These are phyloP conservation scores for Calonectria henricotiae DNA, from an alignment of 2,329 filamentous ascomycete genomes.

Conservation along the genomic window DNA sequence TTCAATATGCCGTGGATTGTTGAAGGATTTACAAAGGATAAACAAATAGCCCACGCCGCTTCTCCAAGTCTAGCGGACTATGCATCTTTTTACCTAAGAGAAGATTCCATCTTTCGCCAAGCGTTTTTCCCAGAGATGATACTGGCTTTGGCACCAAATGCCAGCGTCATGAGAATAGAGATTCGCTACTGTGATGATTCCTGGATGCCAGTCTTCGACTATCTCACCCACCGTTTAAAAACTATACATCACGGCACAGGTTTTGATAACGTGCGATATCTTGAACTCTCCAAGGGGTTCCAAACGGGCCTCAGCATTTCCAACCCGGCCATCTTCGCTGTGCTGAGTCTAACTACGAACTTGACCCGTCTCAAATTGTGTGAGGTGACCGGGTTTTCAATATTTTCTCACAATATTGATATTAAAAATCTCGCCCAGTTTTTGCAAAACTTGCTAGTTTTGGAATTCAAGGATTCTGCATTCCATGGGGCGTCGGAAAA, in stretches of 20 bases:
- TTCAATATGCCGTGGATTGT: background rate
- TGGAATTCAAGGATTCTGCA: background rate
- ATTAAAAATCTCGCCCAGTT: background rate
- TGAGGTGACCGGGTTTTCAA: background rate
- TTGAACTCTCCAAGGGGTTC: background rate
- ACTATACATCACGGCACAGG: background rate
- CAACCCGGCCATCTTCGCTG: background rate
- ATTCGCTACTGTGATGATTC: background rate
- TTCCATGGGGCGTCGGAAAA: background rate
- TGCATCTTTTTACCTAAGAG: background rate
- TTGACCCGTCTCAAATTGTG: slow-evolving; percentile 1
- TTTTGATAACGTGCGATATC: background rate
- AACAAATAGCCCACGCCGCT: background rate
- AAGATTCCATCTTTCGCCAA: background rate
- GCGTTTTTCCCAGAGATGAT: background rate
- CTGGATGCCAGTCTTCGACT: background rate
- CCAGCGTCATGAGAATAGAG: background rate
- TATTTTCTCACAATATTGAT: background rate
- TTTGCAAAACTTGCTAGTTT: background rate
- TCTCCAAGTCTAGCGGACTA: background rate
- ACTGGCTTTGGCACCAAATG: background rate
- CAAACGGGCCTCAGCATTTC: background rate
- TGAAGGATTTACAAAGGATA: background rate
- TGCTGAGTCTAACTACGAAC: background rate
- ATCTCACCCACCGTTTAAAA: background rate